Conservation (phyloP, 2,329 filamentous ascomycete species). For the Fusarium nematophilum region DNA sequence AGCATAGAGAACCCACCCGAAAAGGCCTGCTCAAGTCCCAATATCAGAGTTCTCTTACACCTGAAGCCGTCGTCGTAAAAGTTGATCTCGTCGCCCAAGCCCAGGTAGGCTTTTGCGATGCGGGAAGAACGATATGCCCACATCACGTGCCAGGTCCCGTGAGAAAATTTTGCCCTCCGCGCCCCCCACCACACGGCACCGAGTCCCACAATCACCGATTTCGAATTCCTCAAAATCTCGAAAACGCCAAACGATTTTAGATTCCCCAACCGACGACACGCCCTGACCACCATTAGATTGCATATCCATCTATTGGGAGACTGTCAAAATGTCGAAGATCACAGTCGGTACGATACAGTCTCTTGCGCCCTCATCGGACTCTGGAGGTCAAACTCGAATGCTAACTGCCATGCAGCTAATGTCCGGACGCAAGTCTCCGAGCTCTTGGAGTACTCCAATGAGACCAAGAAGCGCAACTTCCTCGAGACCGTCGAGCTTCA, state of each 20-base stretch:
- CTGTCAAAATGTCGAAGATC: slow-evolving; percentile 89
- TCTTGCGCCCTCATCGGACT: neutral
- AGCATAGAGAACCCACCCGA: neutral
- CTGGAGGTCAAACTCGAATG: slow-evolving; percentile 43
- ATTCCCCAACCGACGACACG: slow-evolving; percentile 42
- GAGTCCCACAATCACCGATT: slow-evolving; percentile 42
- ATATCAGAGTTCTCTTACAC: slow-evolving; percentile 5
- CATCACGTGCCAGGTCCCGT: slow-evolving; percentile 49
- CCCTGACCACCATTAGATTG: slow-evolving; percentile 77
- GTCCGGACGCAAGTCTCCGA: slow-evolving; percentile 94
- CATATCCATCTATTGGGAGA: slow-evolving; percentile 80
- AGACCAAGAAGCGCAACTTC: slow-evolving; percentile 99
- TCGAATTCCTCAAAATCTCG: slow-evolving; percentile 32
- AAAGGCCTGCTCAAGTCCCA: slow-evolving; percentile 1
- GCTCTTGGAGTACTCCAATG: slow-evolving; percentile 91
- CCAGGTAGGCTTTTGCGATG: slow-evolving; percentile 20
- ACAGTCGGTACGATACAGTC: slow-evolving; percentile 69
- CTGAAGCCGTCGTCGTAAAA: slow-evolving; percentile 20
- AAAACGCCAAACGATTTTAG: slow-evolving; percentile 33
- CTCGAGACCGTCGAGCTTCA: slow-evolving; percentile 92
- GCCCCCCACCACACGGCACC: slow-evolving; percentile 37
- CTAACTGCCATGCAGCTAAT: slow-evolving; percentile 71
- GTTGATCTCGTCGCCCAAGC: slow-evolving; percentile 3
- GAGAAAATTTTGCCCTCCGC: slow-evolving; percentile 51
- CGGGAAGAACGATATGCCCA: neutral